Percentiles rank a stretch among this genome's conserved stretches.
Evolutionary conservation across 805 yeast genomes (phyloP).

Genomic region (Komagataella pseudopastoris): DNA sequence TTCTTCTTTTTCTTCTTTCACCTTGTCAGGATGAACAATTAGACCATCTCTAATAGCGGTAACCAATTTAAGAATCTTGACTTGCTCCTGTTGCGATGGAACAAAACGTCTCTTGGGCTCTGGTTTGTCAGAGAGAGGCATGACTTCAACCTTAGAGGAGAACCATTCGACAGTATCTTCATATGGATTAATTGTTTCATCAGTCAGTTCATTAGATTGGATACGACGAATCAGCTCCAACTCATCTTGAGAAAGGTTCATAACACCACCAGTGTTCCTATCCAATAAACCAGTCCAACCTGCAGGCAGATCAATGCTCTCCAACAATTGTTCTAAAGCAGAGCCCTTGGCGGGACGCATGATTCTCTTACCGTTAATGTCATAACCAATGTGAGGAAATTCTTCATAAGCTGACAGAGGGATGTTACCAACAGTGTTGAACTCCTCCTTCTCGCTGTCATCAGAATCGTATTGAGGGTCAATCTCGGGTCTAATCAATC

Average conservation of each 20-base stretch:
- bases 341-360: conserved; percentile 98
- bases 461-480: conserved; percentile 93
- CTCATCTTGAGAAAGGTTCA: conserved; percentile 80
- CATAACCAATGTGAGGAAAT: conserved; percentile 95
- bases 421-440: conserved; percentile 85
- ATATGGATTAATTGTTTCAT: conserved; percentile 71
- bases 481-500: conserved; percentile 77
- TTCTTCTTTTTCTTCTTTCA: conserved; percentile 37
- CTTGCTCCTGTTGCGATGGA: conserved; percentile 95
- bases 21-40: conserved; percentile 62
- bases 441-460: conserved; percentile 71
- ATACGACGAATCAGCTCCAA: conserved; percentile 77
- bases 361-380: conserved; percentile 92
- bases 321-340: conserved; percentile 83
- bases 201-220: conserved; percentile 75
- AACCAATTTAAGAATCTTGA: conserved; percentile 91
- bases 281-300: conserved; percentile 98
- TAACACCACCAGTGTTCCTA: conserved; percentile 71
- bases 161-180: conserved; percentile 96
- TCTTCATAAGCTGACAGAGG: conserved; percentile 92
- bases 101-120: conserved; percentile 96
- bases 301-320: conserved; percentile 85
- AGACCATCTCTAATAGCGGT: conserved; percentile 94
- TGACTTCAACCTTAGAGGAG: conserved; percentile 66
- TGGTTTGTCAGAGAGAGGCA: conserved; percentile 89